A percentile compares a stretch with the other conserved stretches of the same genome.
Evolutionary conservation across 257 asterid genomes (phyloP).

Genomic region (Nicotiana knightiana): DNA sequence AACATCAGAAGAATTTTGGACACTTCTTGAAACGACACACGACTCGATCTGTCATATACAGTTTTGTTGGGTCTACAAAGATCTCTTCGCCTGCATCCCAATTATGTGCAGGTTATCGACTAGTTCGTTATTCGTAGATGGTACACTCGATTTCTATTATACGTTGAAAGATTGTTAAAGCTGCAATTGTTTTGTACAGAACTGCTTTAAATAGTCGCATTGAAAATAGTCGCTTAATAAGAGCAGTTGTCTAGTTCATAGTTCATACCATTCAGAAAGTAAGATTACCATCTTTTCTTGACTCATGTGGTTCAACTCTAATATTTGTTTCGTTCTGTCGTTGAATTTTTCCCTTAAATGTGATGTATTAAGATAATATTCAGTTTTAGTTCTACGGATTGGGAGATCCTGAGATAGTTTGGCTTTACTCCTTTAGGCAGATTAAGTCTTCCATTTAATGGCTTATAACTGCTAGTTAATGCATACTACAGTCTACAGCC

Average conservation of each 20-base stretch:
- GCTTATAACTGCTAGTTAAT: neutral
- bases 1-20: neutral
- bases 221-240: neutral
- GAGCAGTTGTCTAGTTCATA: neutral
- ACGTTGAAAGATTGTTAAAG: neutral
- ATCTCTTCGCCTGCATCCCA: neutral
- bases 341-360: neutral
- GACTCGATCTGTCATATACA: neutral
- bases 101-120: neutral
- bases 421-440: neutral
- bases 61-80: conserved; percentile 5
- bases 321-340: no score
- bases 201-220: conserved; percentile 6
- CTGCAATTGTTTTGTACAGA: conserved; percentile 36
- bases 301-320: no score
- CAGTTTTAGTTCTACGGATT: neutral
- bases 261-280: neutral
- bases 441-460: neutral
- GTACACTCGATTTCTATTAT: neutral
- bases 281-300: neutral
- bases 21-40: neutral
- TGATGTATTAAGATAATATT: neutral
- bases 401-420: neutral
- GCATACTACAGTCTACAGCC: neutral
- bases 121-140: neutral